phyloP scores from a whole-genome alignment of 805 yeast genomes.

The Debaryomyces prosopidis region DNA sequence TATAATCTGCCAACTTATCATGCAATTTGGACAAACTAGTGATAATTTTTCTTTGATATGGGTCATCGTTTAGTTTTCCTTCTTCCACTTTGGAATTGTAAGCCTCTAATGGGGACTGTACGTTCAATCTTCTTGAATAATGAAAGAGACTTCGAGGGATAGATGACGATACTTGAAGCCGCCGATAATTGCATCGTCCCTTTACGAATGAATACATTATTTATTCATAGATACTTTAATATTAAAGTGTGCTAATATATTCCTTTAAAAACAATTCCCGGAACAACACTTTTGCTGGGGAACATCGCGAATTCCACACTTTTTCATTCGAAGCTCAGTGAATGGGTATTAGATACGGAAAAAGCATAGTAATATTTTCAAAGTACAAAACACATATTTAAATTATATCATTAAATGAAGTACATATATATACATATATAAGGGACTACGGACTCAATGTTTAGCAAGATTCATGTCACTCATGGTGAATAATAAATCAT shows the following conservation, averaged over 20 bases:
- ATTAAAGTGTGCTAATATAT: no score
- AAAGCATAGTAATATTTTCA: no score
- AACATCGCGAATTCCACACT: slow-evolving; percentile 1
- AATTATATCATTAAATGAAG: background rate
- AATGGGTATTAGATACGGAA: no score
- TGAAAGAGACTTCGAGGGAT: slow-evolving; percentile 2
- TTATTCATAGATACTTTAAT: no score
- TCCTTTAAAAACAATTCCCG: background rate
- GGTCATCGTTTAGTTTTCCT: slow-evolving; percentile 67
- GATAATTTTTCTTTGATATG: slow-evolving; percentile 76
- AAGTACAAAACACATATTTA: background rate
- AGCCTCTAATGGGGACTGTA: slow-evolving; percentile 49
- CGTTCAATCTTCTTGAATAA: background rate
- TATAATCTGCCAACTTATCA: slow-evolving; percentile 50
- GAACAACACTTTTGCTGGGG: background rate
- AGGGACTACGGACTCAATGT: slow-evolving; percentile 8
- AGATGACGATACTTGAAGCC: background rate
- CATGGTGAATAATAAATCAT: slow-evolving; percentile 68
- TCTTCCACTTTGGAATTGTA: slow-evolving; percentile 50
- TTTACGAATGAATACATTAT: no score
- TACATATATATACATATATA: background rate
- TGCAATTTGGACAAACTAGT: slow-evolving; percentile 62
- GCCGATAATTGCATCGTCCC: no score
- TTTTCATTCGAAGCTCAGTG: background rate
- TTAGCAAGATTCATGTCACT: slow-evolving; percentile 64